Percentiles rank a stretch among this genome's conserved stretches.
Conservation (phyloP, 352 stramenopile genomes). For the Pythium apleroticum region DNA sequence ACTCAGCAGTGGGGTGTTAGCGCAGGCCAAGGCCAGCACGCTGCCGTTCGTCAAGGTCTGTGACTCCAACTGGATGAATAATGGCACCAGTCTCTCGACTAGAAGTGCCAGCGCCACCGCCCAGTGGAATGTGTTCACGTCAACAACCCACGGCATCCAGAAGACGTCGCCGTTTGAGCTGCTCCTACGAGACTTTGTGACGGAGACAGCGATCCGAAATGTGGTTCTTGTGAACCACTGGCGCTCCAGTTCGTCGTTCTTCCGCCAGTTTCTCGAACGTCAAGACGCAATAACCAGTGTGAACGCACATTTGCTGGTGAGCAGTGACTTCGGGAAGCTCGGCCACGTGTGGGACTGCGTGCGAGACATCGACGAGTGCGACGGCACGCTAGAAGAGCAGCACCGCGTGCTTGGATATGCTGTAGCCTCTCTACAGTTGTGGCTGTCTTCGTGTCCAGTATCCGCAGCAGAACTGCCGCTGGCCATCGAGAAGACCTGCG, state of each 20-base stretch:
- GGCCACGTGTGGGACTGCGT: slow-evolving; percentile 35
- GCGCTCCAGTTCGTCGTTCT: slow-evolving; percentile 30
- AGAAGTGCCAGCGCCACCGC: neutral
- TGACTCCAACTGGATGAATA: slow-evolving; percentile 39
- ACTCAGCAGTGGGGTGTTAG: slow-evolving; percentile 27
- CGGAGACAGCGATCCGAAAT: slow-evolving; percentile 17
- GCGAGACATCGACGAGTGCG: slow-evolving; percentile 36
- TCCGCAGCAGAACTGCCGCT: neutral
- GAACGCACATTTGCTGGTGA: slow-evolving; percentile 27
- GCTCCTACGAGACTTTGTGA: slow-evolving; percentile 32
- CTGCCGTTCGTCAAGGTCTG: slow-evolving; percentile 37
- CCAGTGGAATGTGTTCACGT: slow-evolving; percentile 17
- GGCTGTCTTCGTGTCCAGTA: slow-evolving; percentile 13
- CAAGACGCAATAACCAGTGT: neutral
- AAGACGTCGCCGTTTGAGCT: slow-evolving; percentile 36
- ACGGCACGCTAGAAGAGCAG: slow-evolving; percentile 40
- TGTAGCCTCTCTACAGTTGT: slow-evolving; percentile 21
- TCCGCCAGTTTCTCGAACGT: slow-evolving; percentile 25
- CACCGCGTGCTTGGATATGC: slow-evolving; percentile 36
- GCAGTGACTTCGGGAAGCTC: slow-evolving; percentile 30
- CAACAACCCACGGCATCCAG: neutral
- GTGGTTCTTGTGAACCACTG: slow-evolving; percentile 26
- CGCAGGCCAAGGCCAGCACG: slow-evolving; percentile 33
- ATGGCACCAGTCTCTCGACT: slow-evolving; percentile 13
- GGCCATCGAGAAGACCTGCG: slow-evolving; percentile 8